Conservation (phyloP, 208 protist species). For the Tritrichomonas foetus region DNA sequence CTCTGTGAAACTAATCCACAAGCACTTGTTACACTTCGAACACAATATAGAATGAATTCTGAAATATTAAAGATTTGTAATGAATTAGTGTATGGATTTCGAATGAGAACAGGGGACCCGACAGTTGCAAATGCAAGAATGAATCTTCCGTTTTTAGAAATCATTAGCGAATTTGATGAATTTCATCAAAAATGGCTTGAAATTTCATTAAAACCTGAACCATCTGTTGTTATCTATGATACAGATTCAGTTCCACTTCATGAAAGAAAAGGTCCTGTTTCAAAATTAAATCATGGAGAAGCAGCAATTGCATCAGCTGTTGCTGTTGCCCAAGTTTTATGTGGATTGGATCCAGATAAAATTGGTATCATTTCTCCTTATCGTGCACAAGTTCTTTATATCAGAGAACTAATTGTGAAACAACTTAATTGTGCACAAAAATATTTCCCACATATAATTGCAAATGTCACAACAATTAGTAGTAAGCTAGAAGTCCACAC, state of each 20-base stretch:
- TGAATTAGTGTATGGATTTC: constrained; percentile 47
- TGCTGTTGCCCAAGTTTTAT: neutral
- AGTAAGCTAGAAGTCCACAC: constrained; percentile 47
- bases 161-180: neutral
- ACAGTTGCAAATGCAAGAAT: neutral
- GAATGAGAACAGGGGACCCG: constrained; percentile 42
- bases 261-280: neutral
- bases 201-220: neutral
- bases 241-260: constrained; percentile 37
- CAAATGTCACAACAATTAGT: neutral
- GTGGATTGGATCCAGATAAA: neutral
- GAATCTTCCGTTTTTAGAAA: neutral
- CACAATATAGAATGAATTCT: constrained; percentile 54
- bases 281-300: neutral
- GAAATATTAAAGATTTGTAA: constrained; percentile 51
- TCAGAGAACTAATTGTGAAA: neutral
- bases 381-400: constrained; percentile 48
- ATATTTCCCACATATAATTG: neutral
- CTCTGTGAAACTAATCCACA: constrained; percentile 50
- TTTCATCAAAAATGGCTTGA: neutral
- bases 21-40: constrained; percentile 37
- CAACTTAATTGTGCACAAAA: neutral
- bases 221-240: constrained; percentile 39
- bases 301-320: neutral
- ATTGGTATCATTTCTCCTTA: constrained; percentile 54